Base-by-base conservation (phyloP, 345 rosid genomes). In the Lumnitzera littorea region DNA sequence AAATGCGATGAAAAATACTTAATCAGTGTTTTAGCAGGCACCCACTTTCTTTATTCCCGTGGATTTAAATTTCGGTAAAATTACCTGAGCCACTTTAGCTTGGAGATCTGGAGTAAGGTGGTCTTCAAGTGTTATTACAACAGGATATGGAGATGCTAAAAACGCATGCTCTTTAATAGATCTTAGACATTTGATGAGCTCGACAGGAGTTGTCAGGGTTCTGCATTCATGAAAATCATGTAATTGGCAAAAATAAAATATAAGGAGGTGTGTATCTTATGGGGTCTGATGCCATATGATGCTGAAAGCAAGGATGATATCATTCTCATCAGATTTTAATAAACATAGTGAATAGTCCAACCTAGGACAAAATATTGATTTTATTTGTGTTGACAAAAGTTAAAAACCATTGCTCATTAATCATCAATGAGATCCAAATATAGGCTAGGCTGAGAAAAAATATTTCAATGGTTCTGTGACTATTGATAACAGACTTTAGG, bases 41-140 rank as follows among this genome's bases (percentile, higher is more conserved):
- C 25, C 23, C 46, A 59, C 43, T 36, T 36, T 36, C 43, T 9
- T 36, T 9, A 1, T 36, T 36, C 43, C 43, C 43, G 7, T 9
- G 9, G 10, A 36, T 36, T 36, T 5, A 36, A 36, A 36, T 36
- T 36, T 36, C 3, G 61, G 10, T 12, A 17, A 53, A 46, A 61
- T 64, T 75, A 84, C 99, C 88, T 83, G 72, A 43, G 96, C 96
- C 47, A 84, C 96, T 90, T 90, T 86, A 46, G 91, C 84, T 69
- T 86, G 97, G 60, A 90, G 96, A 55, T 84, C 71, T 46, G 88
- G 76, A 53, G 91, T 86, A 47, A 94, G 95, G 66, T 94, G 99
- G 78, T 94, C 99, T 82, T 94, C 99, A 20, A 90, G 83, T 69
- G 99, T 94, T 59, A 94, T 86, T 67, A 90, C 78, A 60, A 94